Evolutionary conservation across 192 early-diverging fungal genomes (phyloP), one percentile per base, ranked within the genome.

Genomic region (Backusella westeae): DNA sequence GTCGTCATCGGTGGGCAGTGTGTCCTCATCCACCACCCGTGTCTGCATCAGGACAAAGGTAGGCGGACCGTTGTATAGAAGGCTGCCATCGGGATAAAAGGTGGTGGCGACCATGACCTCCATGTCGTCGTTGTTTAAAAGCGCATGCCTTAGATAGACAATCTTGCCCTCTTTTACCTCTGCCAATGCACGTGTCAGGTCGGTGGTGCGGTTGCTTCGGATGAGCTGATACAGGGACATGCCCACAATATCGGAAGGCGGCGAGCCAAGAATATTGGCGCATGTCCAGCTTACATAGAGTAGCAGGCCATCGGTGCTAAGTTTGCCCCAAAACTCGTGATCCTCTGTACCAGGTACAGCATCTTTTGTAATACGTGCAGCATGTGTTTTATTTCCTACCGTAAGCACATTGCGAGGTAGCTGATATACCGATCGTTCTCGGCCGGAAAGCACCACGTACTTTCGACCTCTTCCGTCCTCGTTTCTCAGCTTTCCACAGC

Each of bases 391-490:
- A 10, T 71, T 49, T 8, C 53, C 71, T 21, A 71, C 34, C 10
- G 44, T 39, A 3, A 70, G 36, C 67, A 65, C 29, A 65, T 74
- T 36, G 23, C 69, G 72, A 69, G 81, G 72, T 10, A 91, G 65
- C 23, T 79, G 72, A 59, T 80, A 81, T 9, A 91, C 81, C 0
- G 80, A 73, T 7, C 83, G 78, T 68, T 88, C 88, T 32, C 91
- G 84, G 32, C 88, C 91, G 4, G 87, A 85, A 23, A 93, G 67
- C 49, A 93, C 83, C n/a, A 91, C 88, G 75, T 90, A 93, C 52
- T 90, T 90, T 29, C 87, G 86, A 74, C 90, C 87, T 79, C 90
- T 90, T 38, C 88, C 89, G 73, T 90, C 86, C 69, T 91, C 87
- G 26, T 89, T 85, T 76, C 89, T 74, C 56, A 91, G 82, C 75